Evolutionary conservation across 169 alveolate genomes (phyloP).

Genomic region (Eimeria acervulina): DNA sequence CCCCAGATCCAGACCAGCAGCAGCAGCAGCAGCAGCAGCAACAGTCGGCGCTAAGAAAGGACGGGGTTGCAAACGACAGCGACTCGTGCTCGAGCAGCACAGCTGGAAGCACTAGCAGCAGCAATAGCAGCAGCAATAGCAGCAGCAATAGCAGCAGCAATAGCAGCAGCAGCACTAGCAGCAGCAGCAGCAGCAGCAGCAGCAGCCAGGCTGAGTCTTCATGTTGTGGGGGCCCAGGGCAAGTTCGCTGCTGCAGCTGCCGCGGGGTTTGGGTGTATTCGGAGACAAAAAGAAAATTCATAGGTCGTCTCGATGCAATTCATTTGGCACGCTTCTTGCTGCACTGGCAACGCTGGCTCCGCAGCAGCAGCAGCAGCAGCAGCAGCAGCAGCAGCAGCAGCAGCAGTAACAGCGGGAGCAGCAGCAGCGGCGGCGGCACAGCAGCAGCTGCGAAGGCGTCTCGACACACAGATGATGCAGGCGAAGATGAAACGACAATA

Average conservation of each 20-base stretch:
- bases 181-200: not conserved
- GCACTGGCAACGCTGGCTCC: constrained; percentile 41
- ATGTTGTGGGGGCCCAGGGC: constrained; percentile 11
- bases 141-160: not conserved
- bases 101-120: not conserved
- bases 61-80: not conserved
- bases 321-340: not conserved
- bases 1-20: too few species aligned
- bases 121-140: not conserved
- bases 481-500: not conserved
- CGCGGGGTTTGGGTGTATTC: constrained; percentile 24
- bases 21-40: constrained; percentile 8
- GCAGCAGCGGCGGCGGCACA: not conserved
- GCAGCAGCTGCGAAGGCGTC: too few species aligned
- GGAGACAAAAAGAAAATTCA: not conserved
- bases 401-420: not conserved
- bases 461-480: not conserved
- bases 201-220: not conserved
- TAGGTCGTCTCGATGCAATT: not conserved
- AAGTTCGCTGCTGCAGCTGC: constrained; percentile 43
- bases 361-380: constrained; percentile 41
- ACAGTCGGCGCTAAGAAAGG: not conserved
- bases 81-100: not conserved
- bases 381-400: constrained; percentile 33
- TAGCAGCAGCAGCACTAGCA: constrained; percentile 9